These are phyloP conservation scores for Epichloe gansuensis DNA, from an alignment of 2,329 filamentous ascomycete genomes.

Conservation along the genomic window DNA sequence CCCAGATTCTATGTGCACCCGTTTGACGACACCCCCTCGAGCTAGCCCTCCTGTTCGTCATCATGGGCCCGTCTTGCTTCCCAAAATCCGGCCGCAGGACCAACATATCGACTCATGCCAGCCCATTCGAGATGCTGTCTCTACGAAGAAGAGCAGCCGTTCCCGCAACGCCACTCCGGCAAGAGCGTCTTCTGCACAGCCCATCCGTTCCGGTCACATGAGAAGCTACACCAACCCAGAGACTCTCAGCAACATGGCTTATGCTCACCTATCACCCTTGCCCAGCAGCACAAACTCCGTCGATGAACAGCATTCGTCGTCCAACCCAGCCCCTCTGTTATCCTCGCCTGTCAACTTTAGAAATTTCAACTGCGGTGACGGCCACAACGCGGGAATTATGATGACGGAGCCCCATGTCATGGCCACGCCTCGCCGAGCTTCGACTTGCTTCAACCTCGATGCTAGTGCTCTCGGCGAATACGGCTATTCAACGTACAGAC, in stretches of 20 bases:
- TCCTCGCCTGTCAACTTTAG: constrained; percentile 52
- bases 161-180: constrained; percentile 14
- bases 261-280: constrained; percentile 28
- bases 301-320: constrained; percentile 12
- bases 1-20: constrained; percentile 54
- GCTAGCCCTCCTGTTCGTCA: constrained; percentile 61
- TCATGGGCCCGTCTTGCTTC: constrained; percentile 68
- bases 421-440: constrained; percentile 40
- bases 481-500: constrained; percentile 75
- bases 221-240: constrained; percentile 53
- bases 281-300: constrained; percentile 1
- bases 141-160: neutral
- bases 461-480: constrained; percentile 54
- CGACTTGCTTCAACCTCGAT: constrained; percentile 53
- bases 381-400: constrained; percentile 4
- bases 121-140: constrained; percentile 8
- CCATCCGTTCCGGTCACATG: constrained; percentile 34
- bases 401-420: constrained; percentile 4
- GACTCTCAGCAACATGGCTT: constrained; percentile 29
- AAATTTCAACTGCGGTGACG: constrained; percentile 20
- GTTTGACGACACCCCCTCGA: constrained; percentile 53
- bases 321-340: constrained; percentile 38
- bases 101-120: constrained; percentile 48
- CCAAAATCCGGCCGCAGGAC: constrained; percentile 79
- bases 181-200: constrained; percentile 6